Evolutionary conservation across 2,329 filamentous ascomycete genomes (phyloP), one percentile per base, ranked within the genome.

Genomic region (Aspergillus pseudoterreus): DNA sequence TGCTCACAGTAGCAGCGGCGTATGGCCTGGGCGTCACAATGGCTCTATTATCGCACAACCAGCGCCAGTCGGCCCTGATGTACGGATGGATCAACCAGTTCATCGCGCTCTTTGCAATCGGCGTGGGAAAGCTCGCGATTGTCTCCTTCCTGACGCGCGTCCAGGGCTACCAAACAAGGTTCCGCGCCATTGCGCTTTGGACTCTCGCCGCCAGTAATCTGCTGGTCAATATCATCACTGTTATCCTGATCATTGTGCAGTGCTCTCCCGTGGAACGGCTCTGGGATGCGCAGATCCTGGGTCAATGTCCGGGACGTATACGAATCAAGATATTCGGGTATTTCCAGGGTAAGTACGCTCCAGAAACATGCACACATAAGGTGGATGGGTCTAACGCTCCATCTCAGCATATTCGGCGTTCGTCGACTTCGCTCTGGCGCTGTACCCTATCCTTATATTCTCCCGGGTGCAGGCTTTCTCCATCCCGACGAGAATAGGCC

Each of bases 391-490:
- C 35, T 38, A 38, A n/a, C 38, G 6, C 14, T 19, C 8, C 15
- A 10, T 42, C 6, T 33, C n/a, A 56, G 51, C 51, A 21, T 61
- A 50, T 50, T 60, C 58, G 4, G 55, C 55, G 4, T 44, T 58
- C 21, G 57, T 53, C 30, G 59, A 67, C 54, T 47, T 63, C 11
- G 39, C 39, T 9, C 19, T 15, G 24, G 61, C 64, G 1, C n/a
- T 63, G 35, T 65, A 63, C 32, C 64, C 63, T 0, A 52, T 63
- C 3, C 24, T 58, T 6, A 59, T 66, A 24, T 58, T 64, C 27
- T 57, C 55, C 51, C 57, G 56, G 3, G 55, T 42, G 39, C 39
- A 42, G 17, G 39, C 17, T 10, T 42, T 42, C 39, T 66, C 55
- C 3, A 35, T 52, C 2, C 35, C 49, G 14, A 58, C 59, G 4